A percentile compares a stretch with the other conserved stretches of the same genome.
Conservation (phyloP, 805 yeast species). For the Teunomyces stri region DNA sequence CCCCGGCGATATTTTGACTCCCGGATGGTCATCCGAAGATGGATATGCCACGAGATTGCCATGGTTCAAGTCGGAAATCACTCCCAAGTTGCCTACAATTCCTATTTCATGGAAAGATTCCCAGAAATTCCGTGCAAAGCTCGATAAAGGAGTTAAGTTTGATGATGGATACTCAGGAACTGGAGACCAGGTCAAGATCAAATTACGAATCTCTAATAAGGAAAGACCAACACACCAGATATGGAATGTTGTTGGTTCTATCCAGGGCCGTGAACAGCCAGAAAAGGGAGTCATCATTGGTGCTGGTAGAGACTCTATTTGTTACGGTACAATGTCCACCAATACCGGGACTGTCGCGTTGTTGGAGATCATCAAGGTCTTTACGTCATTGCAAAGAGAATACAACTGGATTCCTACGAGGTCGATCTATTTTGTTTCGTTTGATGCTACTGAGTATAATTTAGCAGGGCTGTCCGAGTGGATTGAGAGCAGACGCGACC, state of each 20-base stretch:
- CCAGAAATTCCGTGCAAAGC: constrained; percentile 29
- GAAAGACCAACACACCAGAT: constrained; percentile 57
- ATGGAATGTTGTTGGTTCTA: constrained; percentile 77
- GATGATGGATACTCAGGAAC: constrained; percentile 31
- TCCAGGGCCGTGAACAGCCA: constrained; percentile 76
- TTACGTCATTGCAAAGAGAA: constrained; percentile 60
- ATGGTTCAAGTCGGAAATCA: constrained; percentile 46
- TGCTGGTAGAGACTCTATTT: constrained; percentile 75
- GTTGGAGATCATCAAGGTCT: constrained; percentile 66
- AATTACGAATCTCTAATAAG: constrained; percentile 35
- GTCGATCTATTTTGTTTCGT: constrained; percentile 76
- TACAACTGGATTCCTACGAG: constrained; percentile 82
- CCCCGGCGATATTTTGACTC: constrained; percentile 78
- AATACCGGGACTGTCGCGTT: constrained; percentile 73
- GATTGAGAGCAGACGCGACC: constrained; percentile 54
- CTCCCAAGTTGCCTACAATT: constrained; percentile 72
- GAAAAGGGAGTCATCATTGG: constrained; percentile 75
- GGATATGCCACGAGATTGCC: constrained; percentile 37
- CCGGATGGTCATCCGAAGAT: constrained; percentile 63
- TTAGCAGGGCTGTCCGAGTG: constrained; percentile 83
- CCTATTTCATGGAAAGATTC: constrained; percentile 80
- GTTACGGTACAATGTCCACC: constrained; percentile 71
- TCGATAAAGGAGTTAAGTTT: constrained; percentile 21
- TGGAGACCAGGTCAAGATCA: constrained; percentile 14
- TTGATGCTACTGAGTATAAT: constrained; percentile 79